Percentiles rank a stretch among this genome's conserved stretches.
phyloP scores from a whole-genome alignment of 2,329 filamentous ascomycete species.

The Cercospora nicotianae region DNA sequence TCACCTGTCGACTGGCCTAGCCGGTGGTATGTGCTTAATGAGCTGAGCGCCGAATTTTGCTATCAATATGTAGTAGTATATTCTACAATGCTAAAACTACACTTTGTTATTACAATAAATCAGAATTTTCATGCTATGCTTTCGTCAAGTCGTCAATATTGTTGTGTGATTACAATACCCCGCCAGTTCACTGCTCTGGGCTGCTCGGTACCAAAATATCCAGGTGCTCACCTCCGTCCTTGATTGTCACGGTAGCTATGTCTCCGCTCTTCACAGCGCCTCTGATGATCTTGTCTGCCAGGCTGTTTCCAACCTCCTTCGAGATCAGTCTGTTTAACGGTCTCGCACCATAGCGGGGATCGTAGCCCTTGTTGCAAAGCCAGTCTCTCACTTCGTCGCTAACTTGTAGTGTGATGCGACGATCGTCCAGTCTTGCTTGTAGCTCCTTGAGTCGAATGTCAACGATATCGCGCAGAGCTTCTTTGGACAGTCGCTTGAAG shows the following conservation, averaged over 20 bases:
- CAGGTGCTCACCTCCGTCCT: slow-evolving; percentile 52
- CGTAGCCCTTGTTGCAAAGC: slow-evolving; percentile 87
- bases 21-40: background rate
- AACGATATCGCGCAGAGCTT: slow-evolving; percentile 84
- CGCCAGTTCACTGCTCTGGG: background rate
- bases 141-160: background rate
- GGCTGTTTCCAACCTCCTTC: slow-evolving; percentile 81
- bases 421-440: slow-evolving; percentile 77
- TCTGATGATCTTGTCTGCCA: slow-evolving; percentile 89
- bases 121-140: background rate
- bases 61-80: background rate
- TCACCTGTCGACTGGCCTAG: background rate
- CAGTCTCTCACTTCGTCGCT: slow-evolving; percentile 73
- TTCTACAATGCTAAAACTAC: slow-evolving; percentile 2
- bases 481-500: slow-evolving; percentile 79
- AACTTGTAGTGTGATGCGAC: slow-evolving; percentile 75
- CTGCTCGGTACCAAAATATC: slow-evolving; percentile 27
- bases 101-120: background rate
- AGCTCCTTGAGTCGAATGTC: slow-evolving; percentile 87
- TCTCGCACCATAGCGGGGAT: slow-evolving; percentile 85
- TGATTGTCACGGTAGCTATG: slow-evolving; percentile 68
- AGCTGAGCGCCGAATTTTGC: background rate
- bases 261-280: slow-evolving; percentile 78
- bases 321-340: slow-evolving; percentile 89
- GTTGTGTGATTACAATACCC: background rate